phyloP scores from a whole-genome alignment of 2,329 filamentous ascomycete species.

The Neofusicoccum laricinum region DNA sequence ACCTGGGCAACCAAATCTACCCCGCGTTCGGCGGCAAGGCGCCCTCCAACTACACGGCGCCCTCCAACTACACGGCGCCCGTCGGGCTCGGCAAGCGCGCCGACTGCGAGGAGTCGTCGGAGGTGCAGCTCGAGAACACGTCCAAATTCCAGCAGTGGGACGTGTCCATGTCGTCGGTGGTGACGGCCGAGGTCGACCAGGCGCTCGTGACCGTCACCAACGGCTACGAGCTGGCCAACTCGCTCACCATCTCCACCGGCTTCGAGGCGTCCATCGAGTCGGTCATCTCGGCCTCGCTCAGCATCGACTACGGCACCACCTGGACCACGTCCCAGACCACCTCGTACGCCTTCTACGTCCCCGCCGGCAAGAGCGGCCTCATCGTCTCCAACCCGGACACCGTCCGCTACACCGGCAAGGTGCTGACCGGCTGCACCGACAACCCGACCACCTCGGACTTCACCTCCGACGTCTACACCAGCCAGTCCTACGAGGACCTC shows the following conservation, averaged over 20 bases:
- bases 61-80: neutral
- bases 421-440: conserved; percentile 37
- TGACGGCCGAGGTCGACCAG: neutral
- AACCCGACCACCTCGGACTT: conserved; percentile 26
- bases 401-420: conserved; percentile 32
- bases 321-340: conserved; percentile 29
- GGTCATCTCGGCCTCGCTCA: neutral
- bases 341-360: conserved; percentile 32
- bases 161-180: neutral
- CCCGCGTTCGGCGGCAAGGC: neutral
- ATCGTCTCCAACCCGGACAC: conserved; percentile 40
- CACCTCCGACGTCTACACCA: conserved; percentile 34
- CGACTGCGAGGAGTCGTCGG: neutral
- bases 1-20: neutral
- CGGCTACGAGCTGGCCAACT: conserved; percentile 4
- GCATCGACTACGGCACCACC: neutral
- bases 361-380: conserved; percentile 37
- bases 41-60: neutral
- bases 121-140: neutral
- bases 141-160: neutral
- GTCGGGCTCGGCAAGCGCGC: neutral
- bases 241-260: conserved; percentile 19
- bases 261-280: neutral
- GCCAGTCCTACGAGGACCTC: conserved; percentile 31
- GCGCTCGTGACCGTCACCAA: conserved; percentile 17